A percentile compares a stretch with the other conserved stretches of the same genome.
Evolutionary conservation across 176 grass and related monocot species (phyloP).

Genomic region (Puccinellia tenuiflora): DNA sequence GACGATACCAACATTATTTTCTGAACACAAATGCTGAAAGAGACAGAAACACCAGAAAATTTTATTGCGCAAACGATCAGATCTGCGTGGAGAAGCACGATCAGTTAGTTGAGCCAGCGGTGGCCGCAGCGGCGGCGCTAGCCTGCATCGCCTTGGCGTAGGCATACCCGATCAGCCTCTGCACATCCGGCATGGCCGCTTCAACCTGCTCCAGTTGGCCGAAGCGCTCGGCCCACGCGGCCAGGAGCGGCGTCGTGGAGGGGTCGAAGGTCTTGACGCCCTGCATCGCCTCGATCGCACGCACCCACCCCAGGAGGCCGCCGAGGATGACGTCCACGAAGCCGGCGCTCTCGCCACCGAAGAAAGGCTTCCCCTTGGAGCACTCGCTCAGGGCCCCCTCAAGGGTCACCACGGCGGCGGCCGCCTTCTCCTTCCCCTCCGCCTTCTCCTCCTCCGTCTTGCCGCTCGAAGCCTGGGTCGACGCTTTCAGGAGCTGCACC

Average conservation of each 20-base stretch:
- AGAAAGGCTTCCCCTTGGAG: background rate
- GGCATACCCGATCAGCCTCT: background rate
- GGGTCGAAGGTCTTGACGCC: background rate
- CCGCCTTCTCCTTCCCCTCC: background rate
- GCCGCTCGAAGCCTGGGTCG: background rate
- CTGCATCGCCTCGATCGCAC: background rate
- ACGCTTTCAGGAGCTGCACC: background rate
- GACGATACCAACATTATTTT: background rate
- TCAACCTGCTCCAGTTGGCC: background rate
- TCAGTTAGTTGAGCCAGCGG: background rate
- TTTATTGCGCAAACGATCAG: background rate
- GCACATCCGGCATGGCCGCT: background rate
- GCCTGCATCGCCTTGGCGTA: background rate
- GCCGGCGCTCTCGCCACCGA: background rate
- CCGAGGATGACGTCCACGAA: background rate
- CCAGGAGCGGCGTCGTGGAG: background rate
- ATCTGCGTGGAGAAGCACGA: background rate
- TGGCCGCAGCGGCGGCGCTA: background rate
- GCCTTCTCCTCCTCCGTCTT: background rate
- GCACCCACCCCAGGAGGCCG: background rate
- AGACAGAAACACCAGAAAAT: background rate
- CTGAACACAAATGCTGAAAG: background rate
- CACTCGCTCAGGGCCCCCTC: background rate
- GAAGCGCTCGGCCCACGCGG: constrained; percentile 6
- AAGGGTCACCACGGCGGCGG: background rate